Conservation (phyloP, 768 basidiomycete species). For the Termitomyces sp. region DNA sequence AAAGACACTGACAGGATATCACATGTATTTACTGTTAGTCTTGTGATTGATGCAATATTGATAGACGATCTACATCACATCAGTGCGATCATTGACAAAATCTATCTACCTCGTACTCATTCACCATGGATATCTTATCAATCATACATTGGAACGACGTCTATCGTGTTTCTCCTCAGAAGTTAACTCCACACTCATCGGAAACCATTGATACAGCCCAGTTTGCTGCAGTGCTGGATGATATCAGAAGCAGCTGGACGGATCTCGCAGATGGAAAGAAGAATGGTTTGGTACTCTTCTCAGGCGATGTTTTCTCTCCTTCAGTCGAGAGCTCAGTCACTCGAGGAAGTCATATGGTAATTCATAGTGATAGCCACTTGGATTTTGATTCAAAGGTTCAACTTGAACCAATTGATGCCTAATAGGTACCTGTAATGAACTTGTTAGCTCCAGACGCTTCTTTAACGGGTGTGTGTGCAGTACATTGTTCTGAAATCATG, state of each 20-base stretch:
- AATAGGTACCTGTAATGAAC: slow-evolving; percentile 83
- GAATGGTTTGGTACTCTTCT: slow-evolving; percentile 82
- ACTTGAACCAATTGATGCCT: slow-evolving; percentile 2
- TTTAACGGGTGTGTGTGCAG: slow-evolving; percentile 60
- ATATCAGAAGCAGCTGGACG: slow-evolving; percentile 58
- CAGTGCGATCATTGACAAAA: too few species aligned
- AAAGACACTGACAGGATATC: background rate
- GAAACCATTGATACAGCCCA: slow-evolving; percentile 86
- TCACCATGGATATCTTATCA: slow-evolving; percentile 21
- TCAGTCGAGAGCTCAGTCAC: slow-evolving; percentile 86
- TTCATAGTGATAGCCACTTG: background rate
- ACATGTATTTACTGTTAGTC: too few species aligned
- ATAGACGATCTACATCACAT: too few species aligned
- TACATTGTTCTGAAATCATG: background rate
- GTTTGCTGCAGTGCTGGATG: slow-evolving; percentile 70
- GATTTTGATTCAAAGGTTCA: background rate
- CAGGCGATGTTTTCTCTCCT: slow-evolving; percentile 87
- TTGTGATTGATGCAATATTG: too few species aligned
- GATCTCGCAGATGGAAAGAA: slow-evolving; percentile 41
- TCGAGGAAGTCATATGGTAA: slow-evolving; percentile 87
- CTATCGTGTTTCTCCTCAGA: slow-evolving; percentile 79
- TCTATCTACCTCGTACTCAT: background rate
- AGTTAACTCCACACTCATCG: slow-evolving; percentile 43
- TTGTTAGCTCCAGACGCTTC: slow-evolving; percentile 75
- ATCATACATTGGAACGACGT: slow-evolving; percentile 81